These are phyloP conservation scores for Stachybotrys elegans DNA, from an alignment of 2,329 filamentous ascomycete genomes.

Conservation along the genomic window DNA sequence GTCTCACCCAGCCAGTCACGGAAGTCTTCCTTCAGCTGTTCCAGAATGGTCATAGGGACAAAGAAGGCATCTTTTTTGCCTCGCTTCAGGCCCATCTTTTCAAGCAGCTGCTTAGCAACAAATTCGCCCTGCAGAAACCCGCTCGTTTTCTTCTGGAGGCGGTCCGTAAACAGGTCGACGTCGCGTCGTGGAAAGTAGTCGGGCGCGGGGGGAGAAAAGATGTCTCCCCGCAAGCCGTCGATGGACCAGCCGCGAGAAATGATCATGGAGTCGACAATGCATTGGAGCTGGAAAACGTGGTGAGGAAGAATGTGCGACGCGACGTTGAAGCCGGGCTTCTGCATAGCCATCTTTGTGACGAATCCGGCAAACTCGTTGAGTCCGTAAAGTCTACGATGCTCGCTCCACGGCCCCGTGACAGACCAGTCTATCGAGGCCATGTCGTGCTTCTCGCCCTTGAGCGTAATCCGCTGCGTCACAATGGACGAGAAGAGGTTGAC, in stretches of 20 bases:
- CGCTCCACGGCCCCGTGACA: conserved; percentile 22
- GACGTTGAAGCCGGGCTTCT: conserved; percentile 33
- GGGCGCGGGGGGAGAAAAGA: conserved; percentile 26
- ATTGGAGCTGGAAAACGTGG: conserved; percentile 45
- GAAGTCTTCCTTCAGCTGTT: conserved; percentile 10
- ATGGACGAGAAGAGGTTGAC: conserved; percentile 38
- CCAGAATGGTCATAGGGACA: conserved; percentile 2
- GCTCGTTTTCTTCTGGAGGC: conserved; percentile 15
- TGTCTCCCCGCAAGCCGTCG: conserved; percentile 24
- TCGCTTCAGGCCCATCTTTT: background rate
- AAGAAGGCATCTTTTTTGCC: background rate
- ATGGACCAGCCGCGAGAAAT: conserved; percentile 38
- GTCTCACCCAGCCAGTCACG: conserved; percentile 11
- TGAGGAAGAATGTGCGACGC: conserved; percentile 36
- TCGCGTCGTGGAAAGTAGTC: conserved; percentile 33
- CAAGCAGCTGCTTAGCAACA: background rate
- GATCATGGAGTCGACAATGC: conserved; percentile 42
- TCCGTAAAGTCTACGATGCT: conserved; percentile 32
- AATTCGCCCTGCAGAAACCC: conserved; percentile 9
- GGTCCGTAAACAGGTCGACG: conserved; percentile 37
- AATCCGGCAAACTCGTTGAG: conserved; percentile 39
- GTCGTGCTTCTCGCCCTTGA: conserved; percentile 25
- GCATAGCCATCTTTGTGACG: conserved; percentile 39
- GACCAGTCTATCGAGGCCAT: conserved; percentile 38
- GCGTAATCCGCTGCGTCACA: conserved; percentile 31